Evolutionary conservation across 2,329 filamentous ascomycete species (phyloP), one percentile per base, ranked within the genome.

Genomic region (Fusarium papillatum): DNA sequence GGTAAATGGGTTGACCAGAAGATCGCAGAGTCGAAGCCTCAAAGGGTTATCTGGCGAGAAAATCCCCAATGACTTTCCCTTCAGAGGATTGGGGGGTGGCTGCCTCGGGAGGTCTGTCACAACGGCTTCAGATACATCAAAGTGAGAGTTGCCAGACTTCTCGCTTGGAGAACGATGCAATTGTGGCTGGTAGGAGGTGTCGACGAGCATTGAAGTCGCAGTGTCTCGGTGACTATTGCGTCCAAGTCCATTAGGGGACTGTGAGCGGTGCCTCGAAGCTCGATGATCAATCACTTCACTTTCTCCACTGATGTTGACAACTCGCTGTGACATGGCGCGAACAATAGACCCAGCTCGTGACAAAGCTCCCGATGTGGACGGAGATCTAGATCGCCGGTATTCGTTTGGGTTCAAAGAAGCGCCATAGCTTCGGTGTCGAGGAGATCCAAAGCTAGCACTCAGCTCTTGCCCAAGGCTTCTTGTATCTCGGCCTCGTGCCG

Each of bases 221-320:
- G 78, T 76, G 26, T 79, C 81, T 17, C 74, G 71, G 24, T 77
- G 76, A 69, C 74, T 76, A 64, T 80, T 77, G 60, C 75, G 84
- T 19, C 81, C 79, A 10, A 84, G 89, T 76, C 76, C 85, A 70
- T 89, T 87, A 34, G 90, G 86, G 78, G 86, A 92, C 77, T 82
- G 90, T 83, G 85, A 93, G 82, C 86, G 93, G 87, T 87, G 86
- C 60, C 91, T 88, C 50, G 91, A 89, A 29, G 92, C 88, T 64
- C 91, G 92, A 73, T 94, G 92, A 82, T 98, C 95, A 19, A 96
- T 88, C 24, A 95, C 86, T 78, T 98, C 95, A 7, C 93, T 93
- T 80, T 98, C 97, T 81, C 98, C 98, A 84, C 95, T 98, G 79
- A 99, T 91, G 81, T 98, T 98, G 81, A 99, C 97, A 68, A 99